A percentile compares a stretch with the other conserved stretches of the same genome.
phyloP scores from a whole-genome alignment of 2,329 filamentous ascomycete genomes.

The Tolypocladium nubicola region DNA sequence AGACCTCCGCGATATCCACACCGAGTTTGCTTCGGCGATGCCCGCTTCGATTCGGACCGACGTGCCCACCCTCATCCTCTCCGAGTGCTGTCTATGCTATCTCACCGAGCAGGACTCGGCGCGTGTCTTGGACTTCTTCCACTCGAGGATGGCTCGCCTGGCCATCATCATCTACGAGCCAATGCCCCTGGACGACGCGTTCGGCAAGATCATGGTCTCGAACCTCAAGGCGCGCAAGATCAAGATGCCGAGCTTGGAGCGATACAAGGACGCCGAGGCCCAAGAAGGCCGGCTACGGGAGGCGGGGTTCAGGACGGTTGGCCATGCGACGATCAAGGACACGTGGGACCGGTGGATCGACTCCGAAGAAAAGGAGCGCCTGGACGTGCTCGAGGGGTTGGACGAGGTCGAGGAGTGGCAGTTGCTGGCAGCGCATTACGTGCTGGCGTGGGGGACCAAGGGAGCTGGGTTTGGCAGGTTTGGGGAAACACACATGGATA shows the following conservation, averaged over 20 bases:
- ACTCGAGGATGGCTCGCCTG: conserved; percentile 34
- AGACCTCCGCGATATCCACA: conserved; percentile 54
- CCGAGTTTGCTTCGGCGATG: conserved; percentile 1
- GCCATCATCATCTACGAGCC: conserved; percentile 79
- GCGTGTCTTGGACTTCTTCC: conserved; percentile 55
- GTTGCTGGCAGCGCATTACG: conserved; percentile 78
- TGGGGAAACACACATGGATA: not conserved
- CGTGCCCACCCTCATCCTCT: conserved; percentile 75
- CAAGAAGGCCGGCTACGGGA: conserved; percentile 57
- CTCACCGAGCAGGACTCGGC: conserved; percentile 56
- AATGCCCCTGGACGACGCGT: conserved; percentile 71
- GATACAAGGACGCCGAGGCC: conserved; percentile 55
- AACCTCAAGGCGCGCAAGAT: conserved; percentile 80
- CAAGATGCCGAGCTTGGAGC: conserved; percentile 68
- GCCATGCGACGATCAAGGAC: conserved; percentile 34
- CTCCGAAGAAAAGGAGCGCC: conserved; percentile 62
- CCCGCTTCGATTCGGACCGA: conserved; percentile 30
- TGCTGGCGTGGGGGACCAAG: conserved; percentile 80
- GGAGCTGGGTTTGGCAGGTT: conserved; percentile 7
- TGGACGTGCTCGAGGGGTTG: conserved; percentile 72
- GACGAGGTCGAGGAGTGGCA: conserved; percentile 96
- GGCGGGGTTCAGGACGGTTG: conserved; percentile 49
- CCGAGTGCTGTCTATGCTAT: conserved; percentile 94
- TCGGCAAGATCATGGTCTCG: conserved; percentile 83
- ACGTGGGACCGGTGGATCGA: conserved; percentile 71